Evolutionary conservation across 208 protist species (phyloP), one percentile per base, ranked within the genome.

Genomic region (Trypanosoma cruzi): DNA sequence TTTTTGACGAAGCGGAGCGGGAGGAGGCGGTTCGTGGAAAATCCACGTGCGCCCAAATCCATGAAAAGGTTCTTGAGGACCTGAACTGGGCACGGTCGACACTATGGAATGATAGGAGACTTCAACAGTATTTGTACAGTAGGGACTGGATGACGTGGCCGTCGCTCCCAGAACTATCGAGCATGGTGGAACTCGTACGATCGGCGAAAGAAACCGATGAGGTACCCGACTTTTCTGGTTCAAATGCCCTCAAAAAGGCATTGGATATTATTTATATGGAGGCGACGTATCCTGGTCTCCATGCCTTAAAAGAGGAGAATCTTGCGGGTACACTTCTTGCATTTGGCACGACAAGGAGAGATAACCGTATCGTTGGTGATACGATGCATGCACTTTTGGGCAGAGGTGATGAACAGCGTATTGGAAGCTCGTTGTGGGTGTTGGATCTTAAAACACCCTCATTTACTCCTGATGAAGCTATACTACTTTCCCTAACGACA

Each of bases 1-100:
- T 96, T 44, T 68, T 81, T 55, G 86, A 89, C 64, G 90, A 89
- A 50, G 64, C 75, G 20, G 90, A 93, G 63, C 85, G 90, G 4
- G 32, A 57, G 36, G 69, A 86, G 5, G 65, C 64, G 6, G 28
- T 88, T 5, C 42, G 72, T 34, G 24, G 46, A 20, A 31, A 44
- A 0, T 5, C 40, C 18, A 13, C 24, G 6, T 49, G 13, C 28
- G 16, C 13, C 8, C 5, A 5, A 2, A 67, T 75, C 4, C 81
- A 94, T 46, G 59, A 71, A 64, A 57, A 24, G n/a, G 58, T 71
- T 22, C 56, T 90, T 5, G 54, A 70, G 20, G 75, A 89, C n/a
- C 71, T 93, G 31, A 72, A 69, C 10, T 86, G 80, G 83, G 90
- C 90, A 8, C 73, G 86, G 20, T 64, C 54, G 11, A 79, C 82